These are phyloP conservation scores for Fraxinus nigra DNA, from an alignment of 305 asterid species.

Conservation along the genomic window DNA sequence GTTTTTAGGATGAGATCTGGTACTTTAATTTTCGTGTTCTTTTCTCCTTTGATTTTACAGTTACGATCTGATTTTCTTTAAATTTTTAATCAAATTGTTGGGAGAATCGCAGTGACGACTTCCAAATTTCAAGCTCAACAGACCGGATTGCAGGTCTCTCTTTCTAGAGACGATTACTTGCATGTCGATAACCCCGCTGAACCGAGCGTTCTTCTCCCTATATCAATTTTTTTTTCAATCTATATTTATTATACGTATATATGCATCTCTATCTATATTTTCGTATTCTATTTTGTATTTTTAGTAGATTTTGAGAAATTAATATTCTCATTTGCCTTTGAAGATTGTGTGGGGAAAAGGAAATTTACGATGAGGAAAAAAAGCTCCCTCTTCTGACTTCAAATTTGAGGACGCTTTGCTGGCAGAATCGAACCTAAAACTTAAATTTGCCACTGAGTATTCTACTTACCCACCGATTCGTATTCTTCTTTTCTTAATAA, in stretches of 20 bases:
- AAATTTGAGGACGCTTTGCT: slow-evolving; percentile 33
- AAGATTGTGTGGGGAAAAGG: slow-evolving; percentile 12
- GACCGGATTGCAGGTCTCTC: slow-evolving; percentile 55
- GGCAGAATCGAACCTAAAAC: slow-evolving; percentile 51
- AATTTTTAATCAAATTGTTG: neutral
- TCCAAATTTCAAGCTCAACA: slow-evolving; percentile 55
- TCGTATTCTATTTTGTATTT: neutral
- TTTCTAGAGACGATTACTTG: slow-evolving; percentile 25
- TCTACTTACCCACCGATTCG: neutral
- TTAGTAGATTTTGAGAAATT: neutral
- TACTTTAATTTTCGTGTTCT: neutral
- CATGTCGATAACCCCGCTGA: slow-evolving; percentile 50
- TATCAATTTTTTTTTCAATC: neutral
- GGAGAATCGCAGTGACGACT: slow-evolving; percentile 48
- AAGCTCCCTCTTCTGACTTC: slow-evolving; percentile 53
- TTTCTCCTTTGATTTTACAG: neutral
- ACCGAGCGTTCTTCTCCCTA: slow-evolving; percentile 30
- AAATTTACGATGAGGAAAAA: slow-evolving; percentile 35
- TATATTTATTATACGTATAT: neutral
- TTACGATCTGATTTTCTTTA: neutral
- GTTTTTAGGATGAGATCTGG: neutral
- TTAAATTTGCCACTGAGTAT: slow-evolving; percentile 34
- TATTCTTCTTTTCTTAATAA: neutral
- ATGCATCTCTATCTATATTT: neutral
- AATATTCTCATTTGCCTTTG: neutral